Conservation (phyloP, 805 yeast species). For the Blastobotrys mokoenaii region DNA sequence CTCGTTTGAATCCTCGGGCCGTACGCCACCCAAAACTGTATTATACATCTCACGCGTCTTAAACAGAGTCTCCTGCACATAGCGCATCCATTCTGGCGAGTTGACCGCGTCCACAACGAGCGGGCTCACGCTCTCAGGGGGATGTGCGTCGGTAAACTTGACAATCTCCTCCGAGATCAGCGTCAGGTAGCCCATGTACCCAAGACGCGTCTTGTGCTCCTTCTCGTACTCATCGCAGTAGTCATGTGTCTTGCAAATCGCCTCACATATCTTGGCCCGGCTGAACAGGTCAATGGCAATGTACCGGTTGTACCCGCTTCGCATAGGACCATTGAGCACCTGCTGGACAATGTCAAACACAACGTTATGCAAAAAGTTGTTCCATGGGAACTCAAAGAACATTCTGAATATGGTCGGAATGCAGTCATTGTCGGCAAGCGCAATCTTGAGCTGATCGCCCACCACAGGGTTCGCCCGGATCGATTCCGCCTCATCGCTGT, state of each 20-base stretch:
- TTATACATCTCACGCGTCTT: constrained; percentile 92
- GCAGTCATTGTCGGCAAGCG: constrained; percentile 65
- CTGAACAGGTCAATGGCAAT: constrained; percentile 65
- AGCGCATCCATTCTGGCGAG: constrained; percentile 64
- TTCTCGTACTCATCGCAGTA: constrained; percentile 53
- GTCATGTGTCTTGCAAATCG: constrained; percentile 54
- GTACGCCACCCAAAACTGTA: constrained; percentile 81
- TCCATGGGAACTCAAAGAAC: constrained; percentile 90
- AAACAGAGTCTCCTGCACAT: constrained; percentile 72
- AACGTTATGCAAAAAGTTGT: constrained; percentile 92
- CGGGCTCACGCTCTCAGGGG: constrained; percentile 52
- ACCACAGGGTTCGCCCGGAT: constrained; percentile 57
- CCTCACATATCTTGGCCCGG: constrained; percentile 48
- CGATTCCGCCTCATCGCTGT: constrained; percentile 25
- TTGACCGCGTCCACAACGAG: constrained; percentile 40
- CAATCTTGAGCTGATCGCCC: constrained; percentile 82
- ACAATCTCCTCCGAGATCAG: constrained; percentile 93
- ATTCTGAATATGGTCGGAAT: constrained; percentile 58
- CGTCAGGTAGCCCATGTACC: constrained; percentile 96
- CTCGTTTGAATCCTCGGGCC: constrained; percentile 30
- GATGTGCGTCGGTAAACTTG: constrained; percentile 60
- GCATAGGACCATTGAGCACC: constrained; percentile 78
- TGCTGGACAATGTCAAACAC: constrained; percentile 96
- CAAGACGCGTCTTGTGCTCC: constrained; percentile 58
- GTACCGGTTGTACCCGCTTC: constrained; percentile 76